These are phyloP conservation scores for Neoboletus magnificus DNA, from an alignment of 768 basidiomycete genomes.

Conservation along the genomic window DNA sequence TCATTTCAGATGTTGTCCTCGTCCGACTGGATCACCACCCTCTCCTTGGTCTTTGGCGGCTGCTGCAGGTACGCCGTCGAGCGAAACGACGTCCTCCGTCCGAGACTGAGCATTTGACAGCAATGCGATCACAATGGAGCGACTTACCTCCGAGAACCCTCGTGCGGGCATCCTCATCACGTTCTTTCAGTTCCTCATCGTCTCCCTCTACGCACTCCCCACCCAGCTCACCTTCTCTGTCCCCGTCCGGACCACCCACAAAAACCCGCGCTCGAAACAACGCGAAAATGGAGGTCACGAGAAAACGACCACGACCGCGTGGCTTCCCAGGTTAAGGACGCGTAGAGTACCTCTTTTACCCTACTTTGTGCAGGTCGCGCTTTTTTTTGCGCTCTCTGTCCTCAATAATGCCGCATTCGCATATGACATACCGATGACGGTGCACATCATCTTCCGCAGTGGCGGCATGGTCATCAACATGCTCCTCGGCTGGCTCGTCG, in stretches of 20 bases:
- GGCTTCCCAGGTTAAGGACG: constrained; percentile 50
- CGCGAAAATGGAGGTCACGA: neutral
- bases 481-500: constrained; percentile 69
- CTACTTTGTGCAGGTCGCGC: constrained; percentile 75
- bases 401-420: constrained; percentile 92
- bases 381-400: constrained; percentile 77
- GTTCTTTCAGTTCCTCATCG: constrained; percentile 77
- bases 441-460: constrained; percentile 93
- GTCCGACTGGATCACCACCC: constrained; percentile 55
- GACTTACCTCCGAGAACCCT: constrained; percentile 64
- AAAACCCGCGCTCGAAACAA: neutral
- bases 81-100: neutral
- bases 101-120: constrained; percentile 33
- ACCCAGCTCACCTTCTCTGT: constrained; percentile 44
- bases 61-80: constrained; percentile 64
- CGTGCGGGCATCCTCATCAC: constrained; percentile 82
- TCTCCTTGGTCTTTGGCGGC: constrained; percentile 82
- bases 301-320: neutral
- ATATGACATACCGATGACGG: constrained; percentile 81
- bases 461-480: constrained; percentile 85
- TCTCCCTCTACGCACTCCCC: constrained; percentile 72
- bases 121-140: constrained; percentile 77
- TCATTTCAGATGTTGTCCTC: constrained; percentile 11
- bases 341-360: constrained; percentile 67
- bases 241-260: neutral